phyloP scores from a whole-genome alignment of 768 basidiomycete genomes.

The Hypholoma sublateritium region DNA sequence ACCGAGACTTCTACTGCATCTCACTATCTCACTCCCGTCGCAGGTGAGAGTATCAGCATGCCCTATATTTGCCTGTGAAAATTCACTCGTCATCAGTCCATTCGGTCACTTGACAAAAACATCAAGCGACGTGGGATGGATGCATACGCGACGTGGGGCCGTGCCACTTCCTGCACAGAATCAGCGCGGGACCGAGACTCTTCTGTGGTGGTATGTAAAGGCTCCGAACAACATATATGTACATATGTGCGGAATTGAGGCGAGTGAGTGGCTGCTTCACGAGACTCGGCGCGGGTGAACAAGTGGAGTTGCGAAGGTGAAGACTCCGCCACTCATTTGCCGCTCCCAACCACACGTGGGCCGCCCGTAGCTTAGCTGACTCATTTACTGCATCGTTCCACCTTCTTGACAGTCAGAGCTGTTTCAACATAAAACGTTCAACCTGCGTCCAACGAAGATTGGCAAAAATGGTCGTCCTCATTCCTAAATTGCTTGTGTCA shows the following conservation, averaged over 20 bases:
- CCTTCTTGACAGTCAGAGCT: neutral
- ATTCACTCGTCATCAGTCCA: neutral
- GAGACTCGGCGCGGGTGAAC: no score
- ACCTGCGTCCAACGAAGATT: neutral
- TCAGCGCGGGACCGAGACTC: no score
- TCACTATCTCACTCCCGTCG: neutral
- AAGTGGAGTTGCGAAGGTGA: no score
- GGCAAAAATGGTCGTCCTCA: neutral
- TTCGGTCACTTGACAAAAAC: neutral
- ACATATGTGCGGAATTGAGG: no score
- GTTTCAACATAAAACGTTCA: neutral
- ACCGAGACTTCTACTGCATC: neutral
- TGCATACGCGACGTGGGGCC: no score
- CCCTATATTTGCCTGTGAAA: neutral
- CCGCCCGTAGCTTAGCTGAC: no score
- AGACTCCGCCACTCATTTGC: no score
- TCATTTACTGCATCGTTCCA: neutral
- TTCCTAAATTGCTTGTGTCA: neutral
- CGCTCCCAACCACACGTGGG: no score
- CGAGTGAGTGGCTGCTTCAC: no score
- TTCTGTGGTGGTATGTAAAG: no score
- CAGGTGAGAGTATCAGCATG: neutral
- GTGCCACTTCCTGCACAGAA: no score
- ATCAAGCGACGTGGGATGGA: neutral
- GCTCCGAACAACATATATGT: no score